Evolutionary conservation across 2,329 filamentous ascomycete species (phyloP), one percentile per base, ranked within the genome.

Genomic region (Cladosporium sp.): DNA sequence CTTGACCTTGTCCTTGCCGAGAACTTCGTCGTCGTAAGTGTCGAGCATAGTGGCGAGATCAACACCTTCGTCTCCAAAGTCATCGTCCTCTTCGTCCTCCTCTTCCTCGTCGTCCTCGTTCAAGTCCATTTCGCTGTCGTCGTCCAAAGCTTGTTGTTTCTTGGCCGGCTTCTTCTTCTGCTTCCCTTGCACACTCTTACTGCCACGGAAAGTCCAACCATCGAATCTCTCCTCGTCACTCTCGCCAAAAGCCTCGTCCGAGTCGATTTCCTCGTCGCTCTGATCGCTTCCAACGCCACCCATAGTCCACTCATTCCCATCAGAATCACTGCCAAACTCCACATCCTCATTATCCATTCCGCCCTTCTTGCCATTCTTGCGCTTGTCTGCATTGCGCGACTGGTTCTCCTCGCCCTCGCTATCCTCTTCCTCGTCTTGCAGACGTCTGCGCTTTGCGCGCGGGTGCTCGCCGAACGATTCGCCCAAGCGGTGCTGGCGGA

Each of bases 201-300:
- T 87, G 36, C 88, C 88, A 38, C 87, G 82, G 73, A 91, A 91
- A 4, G 85, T 86, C 73, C 90, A 96, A 12, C 88, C 91, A 69
- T 92, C 88, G 70, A 96, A 96, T 69, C 85, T 86, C 75, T 96
- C 93, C 74, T 95, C 89, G 74, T 97, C 93, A 73, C 92, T 95
- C 70, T 92, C 89, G 3, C 92, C 92, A 82, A 97, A 92, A 2
- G 94, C 93, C 73, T 96, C 92, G 75, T 91, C 89, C 70, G 87
- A 90, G 75, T 91, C 88, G 65, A 92, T 81, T 68, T 90, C 88
- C 64, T 86, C 88, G 72, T 91, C 89, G 68, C 90, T 85, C 63
- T 90, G 88, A 54, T 85, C 86, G 59, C 85, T 86, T 26, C 89
- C 87, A 54, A 76, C 57, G 58, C 88, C 81, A 30, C 93, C 93